Conservation (phyloP, 2,329 filamentous ascomycete genomes). For the Stenocarpella maydis region DNA sequence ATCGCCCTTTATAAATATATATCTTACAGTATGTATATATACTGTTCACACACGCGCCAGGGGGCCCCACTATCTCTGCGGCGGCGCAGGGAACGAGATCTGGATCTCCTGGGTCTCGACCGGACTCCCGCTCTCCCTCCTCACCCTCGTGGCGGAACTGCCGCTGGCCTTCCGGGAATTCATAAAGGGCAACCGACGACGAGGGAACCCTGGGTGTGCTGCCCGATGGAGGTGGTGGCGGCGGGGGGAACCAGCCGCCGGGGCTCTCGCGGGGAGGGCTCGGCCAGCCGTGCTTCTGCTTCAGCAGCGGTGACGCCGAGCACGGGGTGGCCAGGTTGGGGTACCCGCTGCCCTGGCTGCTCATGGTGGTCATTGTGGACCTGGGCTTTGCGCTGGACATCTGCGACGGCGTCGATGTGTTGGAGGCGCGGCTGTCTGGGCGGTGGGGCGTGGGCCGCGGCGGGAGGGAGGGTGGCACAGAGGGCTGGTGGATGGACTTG, state of each 20-base stretch:
- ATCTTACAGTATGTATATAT: background rate
- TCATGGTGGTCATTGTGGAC: conserved; percentile 28
- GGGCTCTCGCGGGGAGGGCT: conserved; percentile 9
- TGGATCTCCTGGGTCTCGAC: conserved; percentile 48
- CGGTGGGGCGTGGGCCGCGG: background rate
- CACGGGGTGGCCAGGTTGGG: conserved; percentile 5
- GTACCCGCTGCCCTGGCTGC: conserved; percentile 35
- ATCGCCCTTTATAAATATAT: background rate
- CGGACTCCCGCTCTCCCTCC: conserved; percentile 43
- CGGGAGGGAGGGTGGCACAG: background rate
- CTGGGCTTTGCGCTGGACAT: background rate
- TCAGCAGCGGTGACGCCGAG: conserved; percentile 27
- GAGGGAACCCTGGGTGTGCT: conserved; percentile 25
- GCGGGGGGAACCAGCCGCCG: conserved; percentile 30
- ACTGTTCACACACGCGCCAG: background rate
- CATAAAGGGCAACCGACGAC: conserved; percentile 13
- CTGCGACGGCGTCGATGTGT: background rate
- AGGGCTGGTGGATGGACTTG: background rate
- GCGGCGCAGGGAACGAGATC: conserved; percentile 51
- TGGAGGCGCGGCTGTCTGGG: background rate
- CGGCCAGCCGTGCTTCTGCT: conserved; percentile 33
- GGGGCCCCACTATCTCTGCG: conserved; percentile 33
- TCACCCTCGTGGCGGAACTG: conserved; percentile 12
- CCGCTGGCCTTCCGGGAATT: conserved; percentile 15
- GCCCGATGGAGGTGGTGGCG: conserved; percentile 36